phyloP scores from a whole-genome alignment of 2,329 filamentous ascomycete genomes.

The Aspergillus hortae region DNA sequence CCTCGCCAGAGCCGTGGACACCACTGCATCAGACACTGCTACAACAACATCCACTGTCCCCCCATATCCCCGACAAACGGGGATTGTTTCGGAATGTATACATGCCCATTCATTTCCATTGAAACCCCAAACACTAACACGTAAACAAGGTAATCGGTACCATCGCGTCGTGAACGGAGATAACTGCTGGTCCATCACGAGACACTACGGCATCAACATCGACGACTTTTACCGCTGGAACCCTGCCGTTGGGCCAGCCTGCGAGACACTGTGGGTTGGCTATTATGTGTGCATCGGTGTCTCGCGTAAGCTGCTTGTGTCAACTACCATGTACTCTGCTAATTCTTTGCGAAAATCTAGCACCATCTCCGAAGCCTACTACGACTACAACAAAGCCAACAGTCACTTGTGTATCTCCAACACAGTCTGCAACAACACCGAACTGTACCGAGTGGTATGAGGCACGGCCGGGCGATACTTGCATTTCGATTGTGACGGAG shows the following conservation, averaged over 20 bases:
- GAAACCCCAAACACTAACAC: background rate
- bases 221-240: slow-evolving; percentile 11
- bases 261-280: slow-evolving; percentile 5
- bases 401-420: background rate
- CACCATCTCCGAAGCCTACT: background rate
- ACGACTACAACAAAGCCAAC: background rate
- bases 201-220: slow-evolving; percentile 1
- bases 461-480: background rate
- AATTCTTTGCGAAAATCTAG: background rate
- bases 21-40: too few relatives aligned
- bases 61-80: background rate
- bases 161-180: slow-evolving; percentile 4
- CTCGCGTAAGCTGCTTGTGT: background rate
- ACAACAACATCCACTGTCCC: background rate
- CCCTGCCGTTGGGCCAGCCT: slow-evolving; percentile 4
- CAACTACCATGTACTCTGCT: background rate
- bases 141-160: background rate
- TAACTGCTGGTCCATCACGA: slow-evolving; percentile 3
- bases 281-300: slow-evolving; percentile 11
- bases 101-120: background rate
- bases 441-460: background rate
- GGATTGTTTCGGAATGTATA: background rate
- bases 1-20: background rate
- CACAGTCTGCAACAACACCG: background rate
- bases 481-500: background rate